These are phyloP conservation scores for Puccinia coronata DNA, from an alignment of 1,284 basidiomycete genomes.

Conservation along the genomic window DNA sequence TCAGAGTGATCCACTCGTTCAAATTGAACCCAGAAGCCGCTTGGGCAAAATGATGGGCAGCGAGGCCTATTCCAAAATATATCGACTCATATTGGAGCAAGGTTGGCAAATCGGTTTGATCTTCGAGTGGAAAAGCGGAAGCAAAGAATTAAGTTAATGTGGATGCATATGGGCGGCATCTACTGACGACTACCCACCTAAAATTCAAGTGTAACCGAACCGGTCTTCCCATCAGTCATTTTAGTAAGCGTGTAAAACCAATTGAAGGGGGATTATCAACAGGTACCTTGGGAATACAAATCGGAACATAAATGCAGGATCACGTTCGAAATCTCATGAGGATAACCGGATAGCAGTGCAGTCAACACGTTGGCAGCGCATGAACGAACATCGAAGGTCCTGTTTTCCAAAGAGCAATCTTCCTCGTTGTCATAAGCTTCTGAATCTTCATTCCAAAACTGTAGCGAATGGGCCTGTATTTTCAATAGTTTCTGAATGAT, in stretches of 20 bases:
- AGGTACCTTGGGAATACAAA: slow-evolving; percentile 19
- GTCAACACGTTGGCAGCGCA: slow-evolving; percentile 38
- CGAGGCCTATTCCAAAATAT: slow-evolving; percentile 31
- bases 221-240: slow-evolving; percentile 6
- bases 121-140: background rate
- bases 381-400: slow-evolving; percentile 37
- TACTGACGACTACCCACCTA: background rate
- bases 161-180: background rate
- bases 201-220: background rate
- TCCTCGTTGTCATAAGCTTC: slow-evolving; percentile 46
- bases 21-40: slow-evolving; percentile 8
- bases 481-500: slow-evolving; percentile 29
- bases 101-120: slow-evolving; percentile 23
- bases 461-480: slow-evolving; percentile 32
- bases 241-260: background rate
- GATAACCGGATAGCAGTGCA: slow-evolving; percentile 19
- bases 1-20: slow-evolving; percentile 35
- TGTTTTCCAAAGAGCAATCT: slow-evolving; percentile 26
- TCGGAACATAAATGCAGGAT: slow-evolving; percentile 31
- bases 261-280: slow-evolving; percentile 1
- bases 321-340: slow-evolving; percentile 21
- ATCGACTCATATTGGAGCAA: slow-evolving; percentile 37
- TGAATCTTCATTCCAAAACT: slow-evolving; percentile 45
- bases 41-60: slow-evolving; percentile 26
- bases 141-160: background rate